Percentiles rank a stretch among this genome's conserved stretches.
Evolutionary conservation across 2,329 filamentous ascomycete genomes (phyloP).

Genomic region (Fusarium caatingaense): DNA sequence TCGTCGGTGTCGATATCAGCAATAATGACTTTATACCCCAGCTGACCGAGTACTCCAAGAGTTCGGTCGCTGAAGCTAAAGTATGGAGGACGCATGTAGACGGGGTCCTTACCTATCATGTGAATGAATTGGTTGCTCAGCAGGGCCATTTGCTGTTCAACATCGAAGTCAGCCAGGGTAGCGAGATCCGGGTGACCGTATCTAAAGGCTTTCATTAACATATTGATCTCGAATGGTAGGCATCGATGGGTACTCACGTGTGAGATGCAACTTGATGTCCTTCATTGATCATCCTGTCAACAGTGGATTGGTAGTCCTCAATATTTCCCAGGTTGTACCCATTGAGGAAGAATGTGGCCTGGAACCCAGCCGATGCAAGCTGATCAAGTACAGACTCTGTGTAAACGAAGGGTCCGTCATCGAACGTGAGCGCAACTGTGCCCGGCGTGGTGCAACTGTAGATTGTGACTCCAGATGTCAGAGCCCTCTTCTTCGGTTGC

Average conservation of each 20-base stretch:
- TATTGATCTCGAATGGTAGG: no score
- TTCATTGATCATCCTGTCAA: slow-evolving; percentile 10
- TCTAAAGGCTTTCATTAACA: not conserved
- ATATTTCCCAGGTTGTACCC: slow-evolving; percentile 14
- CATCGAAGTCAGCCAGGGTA: not conserved
- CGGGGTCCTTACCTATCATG: slow-evolving; percentile 23
- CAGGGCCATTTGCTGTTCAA: slow-evolving; percentile 22
- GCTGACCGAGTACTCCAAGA: slow-evolving; percentile 1
- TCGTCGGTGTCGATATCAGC: slow-evolving; percentile 32
- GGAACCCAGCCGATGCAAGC: slow-evolving; percentile 8
- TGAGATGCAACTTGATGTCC: slow-evolving; percentile 25
- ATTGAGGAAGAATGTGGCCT: slow-evolving; percentile 24
- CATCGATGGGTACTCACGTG: no score
- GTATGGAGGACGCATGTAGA: slow-evolving; percentile 27
- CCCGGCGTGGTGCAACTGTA: slow-evolving; percentile 18
- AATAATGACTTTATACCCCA: slow-evolving; percentile 28
- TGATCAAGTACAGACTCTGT: slow-evolving; percentile 26
- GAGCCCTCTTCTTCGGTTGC: not conserved
- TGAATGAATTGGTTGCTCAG: not conserved
- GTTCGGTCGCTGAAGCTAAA: slow-evolving; percentile 22
- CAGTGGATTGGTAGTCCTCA: slow-evolving; percentile 13
- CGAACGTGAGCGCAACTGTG: slow-evolving; percentile 24
- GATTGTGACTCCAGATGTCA: slow-evolving; percentile 1
- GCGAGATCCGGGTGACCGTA: slow-evolving; percentile 20
- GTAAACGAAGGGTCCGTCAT: slow-evolving; percentile 17